Evolutionary conservation across 495 filamentous ascomycete species (phyloP).

Genomic region (Hyaloscypha finlandica): DNA sequence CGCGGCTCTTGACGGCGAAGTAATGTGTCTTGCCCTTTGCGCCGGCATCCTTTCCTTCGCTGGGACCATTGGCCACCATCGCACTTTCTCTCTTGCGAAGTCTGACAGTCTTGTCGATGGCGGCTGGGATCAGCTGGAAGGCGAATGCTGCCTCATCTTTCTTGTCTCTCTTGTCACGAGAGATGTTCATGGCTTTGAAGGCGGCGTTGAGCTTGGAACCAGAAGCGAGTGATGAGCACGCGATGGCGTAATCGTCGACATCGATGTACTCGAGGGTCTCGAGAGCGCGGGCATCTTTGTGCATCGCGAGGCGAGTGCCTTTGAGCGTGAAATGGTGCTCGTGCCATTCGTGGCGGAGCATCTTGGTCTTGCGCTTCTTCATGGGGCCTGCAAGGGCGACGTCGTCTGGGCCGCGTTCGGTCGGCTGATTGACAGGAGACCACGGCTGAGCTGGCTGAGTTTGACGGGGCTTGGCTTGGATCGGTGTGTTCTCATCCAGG

Average conservation of each 20-base stretch:
- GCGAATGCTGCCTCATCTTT: slow-evolving; percentile 64
- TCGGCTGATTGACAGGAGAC: slow-evolving; percentile 31
- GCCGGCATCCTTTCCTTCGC: slow-evolving; percentile 49
- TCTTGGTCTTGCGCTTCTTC: slow-evolving; percentile 89
- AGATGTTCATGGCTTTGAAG: slow-evolving; percentile 80
- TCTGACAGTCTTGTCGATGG: slow-evolving; percentile 47
- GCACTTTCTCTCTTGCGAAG: slow-evolving; percentile 48
- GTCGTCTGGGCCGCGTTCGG: slow-evolving; percentile 43
- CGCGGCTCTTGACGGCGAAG: slow-evolving; percentile 82
- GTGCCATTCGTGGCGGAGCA: slow-evolving; percentile 93
- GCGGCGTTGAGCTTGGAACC: slow-evolving; percentile 78
- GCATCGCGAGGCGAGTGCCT: slow-evolving; percentile 83
- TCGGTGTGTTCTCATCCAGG: slow-evolving; percentile 47
- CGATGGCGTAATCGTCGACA: slow-evolving; percentile 93
- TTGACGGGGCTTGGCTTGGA: slow-evolving; percentile 7
- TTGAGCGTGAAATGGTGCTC: slow-evolving; percentile 84
- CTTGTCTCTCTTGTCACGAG: slow-evolving; percentile 52
- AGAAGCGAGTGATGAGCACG: slow-evolving; percentile 74
- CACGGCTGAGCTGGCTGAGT: slow-evolving; percentile 21
- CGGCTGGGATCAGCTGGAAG: slow-evolving; percentile 87
- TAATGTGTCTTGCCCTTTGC: slow-evolving; percentile 77
- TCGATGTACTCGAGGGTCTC: slow-evolving; percentile 81
- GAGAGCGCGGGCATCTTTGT: slow-evolving; percentile 60
- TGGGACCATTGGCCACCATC: slow-evolving; percentile 35
- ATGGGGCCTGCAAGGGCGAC: slow-evolving; percentile 79